These are phyloP conservation scores for Rusavskia elegans DNA, from an alignment of 495 filamentous ascomycete species.

Conservation along the genomic window DNA sequence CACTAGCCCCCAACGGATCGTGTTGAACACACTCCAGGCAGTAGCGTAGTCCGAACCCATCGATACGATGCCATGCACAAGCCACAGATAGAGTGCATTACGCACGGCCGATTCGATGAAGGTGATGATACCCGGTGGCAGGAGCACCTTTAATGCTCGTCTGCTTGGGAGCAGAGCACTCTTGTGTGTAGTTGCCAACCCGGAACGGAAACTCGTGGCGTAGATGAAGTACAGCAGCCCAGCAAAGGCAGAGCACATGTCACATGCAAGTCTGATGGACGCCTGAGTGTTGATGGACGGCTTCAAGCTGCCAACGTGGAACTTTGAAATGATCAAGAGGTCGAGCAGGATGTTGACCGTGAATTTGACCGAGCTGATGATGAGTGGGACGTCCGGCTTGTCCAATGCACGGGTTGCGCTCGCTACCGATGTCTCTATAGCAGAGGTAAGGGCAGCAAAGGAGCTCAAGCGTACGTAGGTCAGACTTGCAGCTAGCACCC, in stretches of 20 bases:
- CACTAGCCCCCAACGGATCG: conserved; percentile 62
- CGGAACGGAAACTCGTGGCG: conserved; percentile 2
- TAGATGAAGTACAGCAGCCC: conserved; percentile 45
- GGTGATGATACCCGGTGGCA: conserved; percentile 38
- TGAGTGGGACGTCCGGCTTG: conserved; percentile 53
- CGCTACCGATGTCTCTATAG: conserved; percentile 48
- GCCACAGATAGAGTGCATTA: conserved; percentile 59
- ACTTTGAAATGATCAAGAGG: conserved; percentile 50
- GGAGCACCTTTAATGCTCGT: conserved; percentile 30
- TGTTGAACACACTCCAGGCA: conserved; percentile 62
- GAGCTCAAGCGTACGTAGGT: conserved; percentile 52
- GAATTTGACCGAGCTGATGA: conserved; percentile 50
- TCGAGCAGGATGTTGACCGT: conserved; percentile 55
- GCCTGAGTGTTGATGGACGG: conserved; percentile 51
- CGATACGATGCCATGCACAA: conserved; percentile 45
- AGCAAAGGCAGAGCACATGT: conserved; percentile 35
- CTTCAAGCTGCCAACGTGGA: conserved; percentile 37
- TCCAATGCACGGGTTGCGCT: conserved; percentile 49
- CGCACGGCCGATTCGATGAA: conserved; percentile 50
- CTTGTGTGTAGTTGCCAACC: conserved; percentile 2
- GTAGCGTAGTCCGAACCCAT: conserved; percentile 51
- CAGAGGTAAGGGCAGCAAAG: conserved; percentile 42
- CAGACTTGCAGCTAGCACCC: conserved; percentile 37
- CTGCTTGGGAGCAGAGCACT: conserved; percentile 18
- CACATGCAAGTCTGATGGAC: conserved; percentile 43